Evolutionary conservation across 2,329 filamentous ascomycete genomes (phyloP).

Genomic region (Colletotrichum australisinense): DNA sequence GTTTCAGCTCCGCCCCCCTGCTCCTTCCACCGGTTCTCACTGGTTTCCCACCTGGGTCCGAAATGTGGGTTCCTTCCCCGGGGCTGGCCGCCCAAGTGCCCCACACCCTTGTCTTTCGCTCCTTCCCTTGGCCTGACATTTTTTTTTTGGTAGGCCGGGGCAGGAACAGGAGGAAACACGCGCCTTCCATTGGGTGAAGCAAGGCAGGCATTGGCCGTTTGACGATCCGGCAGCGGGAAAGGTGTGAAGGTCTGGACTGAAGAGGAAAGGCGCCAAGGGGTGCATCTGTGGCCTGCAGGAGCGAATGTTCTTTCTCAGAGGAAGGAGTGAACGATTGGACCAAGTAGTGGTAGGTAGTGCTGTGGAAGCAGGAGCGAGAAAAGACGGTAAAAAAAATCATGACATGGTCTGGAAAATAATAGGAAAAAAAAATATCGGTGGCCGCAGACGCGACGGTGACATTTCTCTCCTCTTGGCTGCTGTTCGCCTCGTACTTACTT

Average conservation of each 20-base stretch:
- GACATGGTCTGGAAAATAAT: neutral
- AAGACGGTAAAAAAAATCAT: neutral
- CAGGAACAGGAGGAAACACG: conserved; percentile 6
- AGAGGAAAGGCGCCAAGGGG: conserved; percentile 24
- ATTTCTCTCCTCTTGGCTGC: neutral
- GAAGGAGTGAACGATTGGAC: neutral
- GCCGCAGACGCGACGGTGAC: neutral
- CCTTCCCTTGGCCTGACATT: conserved; percentile 8
- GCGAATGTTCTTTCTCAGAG: neutral
- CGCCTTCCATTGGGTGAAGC: conserved; percentile 1
- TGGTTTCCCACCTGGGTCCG: conserved; percentile 12
- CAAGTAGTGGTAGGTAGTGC: too few relatives aligned
- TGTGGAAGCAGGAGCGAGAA: neutral
- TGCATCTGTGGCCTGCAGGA: conserved; percentile 21
- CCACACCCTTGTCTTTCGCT: neutral
- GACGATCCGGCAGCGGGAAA: conserved; percentile 21
- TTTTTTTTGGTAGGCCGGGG: neutral
- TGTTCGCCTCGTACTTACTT: neutral
- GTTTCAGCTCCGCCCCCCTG: conserved; percentile 30
- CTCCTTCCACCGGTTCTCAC: conserved; percentile 17
- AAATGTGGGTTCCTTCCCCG: conserved; percentile 24
- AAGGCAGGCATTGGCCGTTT: conserved; percentile 20
- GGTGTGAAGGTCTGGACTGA: conserved; percentile 10
- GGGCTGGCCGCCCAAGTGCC: conserved; percentile 19
- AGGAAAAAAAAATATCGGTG: neutral